Percentiles rank a stretch among this genome's conserved stretches.
Conservation (phyloP, 306 rosid genomes). For the Prunus persica region Prunus_persica_NCBIv2 NC_034015.1:19598501-19599000, state of each 20-base stretch:
- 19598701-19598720: neutral
- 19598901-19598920: slow-evolving; percentile 23
- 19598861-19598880: slow-evolving; percentile 31
- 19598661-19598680: too few species aligned
- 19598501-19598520: too few species aligned
- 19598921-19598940: slow-evolving; percentile 45
- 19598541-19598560: too few species aligned
- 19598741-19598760: neutral
- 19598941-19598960: slow-evolving; percentile 37
- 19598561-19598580: too few species aligned
- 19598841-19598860: slow-evolving; percentile 29
- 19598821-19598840: slow-evolving; percentile 15
- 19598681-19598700: too few species aligned
- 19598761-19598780: neutral
- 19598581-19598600: too few species aligned
- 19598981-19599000: slow-evolving; percentile 38
- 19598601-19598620: too few species aligned
- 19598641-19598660: too few species aligned
- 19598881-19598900: slow-evolving; percentile 18
- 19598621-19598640: too few species aligned
- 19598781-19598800: slow-evolving; percentile 14
- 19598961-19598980: slow-evolving; percentile 24
- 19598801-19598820: slow-evolving; percentile 11
- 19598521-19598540: too few species aligned
- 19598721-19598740: neutral